Base-by-base conservation (phyloP, 345 rosid species). In the Mercurialis annua region DNA sequence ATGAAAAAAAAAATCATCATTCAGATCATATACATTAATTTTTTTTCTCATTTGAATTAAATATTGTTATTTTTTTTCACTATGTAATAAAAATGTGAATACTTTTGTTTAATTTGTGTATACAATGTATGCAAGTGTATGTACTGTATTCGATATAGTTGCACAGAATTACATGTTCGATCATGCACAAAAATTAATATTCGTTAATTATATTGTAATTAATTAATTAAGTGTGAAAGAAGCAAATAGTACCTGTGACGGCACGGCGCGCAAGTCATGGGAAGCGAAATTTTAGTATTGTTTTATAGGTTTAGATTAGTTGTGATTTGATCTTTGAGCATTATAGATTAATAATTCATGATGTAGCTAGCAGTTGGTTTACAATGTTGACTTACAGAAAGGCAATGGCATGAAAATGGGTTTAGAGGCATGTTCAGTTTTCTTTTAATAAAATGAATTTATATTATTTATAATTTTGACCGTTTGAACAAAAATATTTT, bases 221-320 rank as follows among this genome's bases (percentile, higher is more conserved):
- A 59, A 31, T 59, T 36, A 59, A 10, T 71, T 66, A 53, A 55
- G 52, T 56, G 57, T 46, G 53, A 11, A 31, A 34, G 26, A 57
- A 69, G 60, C 38, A 53, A n/a, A 42, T 38, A 44, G 64, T 71
- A 62, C 55, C 73, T 27, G 84, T 52, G 77, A 75, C 71, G 82
- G 82, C 86, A 82, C 82, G 83, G 82, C 73, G 75, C 61, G n/a
- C n/a, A n/a, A n/a, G 71, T 49, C 77, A 71, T 44, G 55, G 52
- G 67, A 55, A 46, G 26, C 52, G 68, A 42, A 31, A 56, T 68
- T 71, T 71, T 21, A 46, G 71, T 16, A 33, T 20, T 33, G 16
- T 55, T 52, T 63, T 12, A 51, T 55, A 55, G 31, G 10, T 15
- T 64, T 11, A 51, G 17, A 54, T 66, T 65, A 56, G 21, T 49